These are phyloP conservation scores for Pezicula carpinea DNA, from an alignment of 2,329 filamentous ascomycete species.

Conservation along the genomic window DNA sequence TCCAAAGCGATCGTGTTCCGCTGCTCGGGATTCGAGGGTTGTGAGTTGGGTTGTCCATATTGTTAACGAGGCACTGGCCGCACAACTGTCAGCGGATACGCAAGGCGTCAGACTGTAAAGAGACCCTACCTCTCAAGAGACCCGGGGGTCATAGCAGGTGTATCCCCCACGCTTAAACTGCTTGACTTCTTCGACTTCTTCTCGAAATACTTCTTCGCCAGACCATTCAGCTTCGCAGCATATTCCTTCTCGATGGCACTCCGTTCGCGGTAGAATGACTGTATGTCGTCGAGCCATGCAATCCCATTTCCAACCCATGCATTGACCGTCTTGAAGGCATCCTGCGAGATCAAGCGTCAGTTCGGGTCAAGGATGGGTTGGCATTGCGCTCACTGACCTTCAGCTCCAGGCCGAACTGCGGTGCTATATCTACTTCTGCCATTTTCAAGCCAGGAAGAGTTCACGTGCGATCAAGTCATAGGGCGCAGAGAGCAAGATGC, in stretches of 20 bases:
- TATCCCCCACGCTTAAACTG: slow-evolving; percentile 87
- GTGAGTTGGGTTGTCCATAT: slow-evolving; percentile 95
- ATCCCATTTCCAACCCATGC: slow-evolving; percentile 88
- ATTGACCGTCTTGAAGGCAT: slow-evolving; percentile 95
- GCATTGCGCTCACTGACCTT: slow-evolving; percentile 57
- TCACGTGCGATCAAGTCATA: slow-evolving; percentile 15
- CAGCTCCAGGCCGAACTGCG: slow-evolving; percentile 88
- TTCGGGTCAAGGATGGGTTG: slow-evolving; percentile 5
- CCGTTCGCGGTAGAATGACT: slow-evolving; percentile 94
- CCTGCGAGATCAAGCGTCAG: slow-evolving; percentile 45
- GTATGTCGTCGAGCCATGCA: slow-evolving; percentile 91
- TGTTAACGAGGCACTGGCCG: slow-evolving; percentile 77
- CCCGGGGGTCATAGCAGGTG: slow-evolving; percentile 85
- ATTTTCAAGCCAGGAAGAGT: slow-evolving; percentile 39
- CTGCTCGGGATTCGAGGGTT: slow-evolving; percentile 80
- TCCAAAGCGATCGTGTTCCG: slow-evolving; percentile 83
- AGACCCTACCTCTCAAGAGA: slow-evolving; percentile 75
- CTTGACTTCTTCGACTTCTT: slow-evolving; percentile 91
- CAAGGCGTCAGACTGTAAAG: not conserved
- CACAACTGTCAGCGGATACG: not conserved
- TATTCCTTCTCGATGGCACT: slow-evolving; percentile 97
- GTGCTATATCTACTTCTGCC: slow-evolving; percentile 77
- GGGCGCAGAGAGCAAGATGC: slow-evolving; percentile 7
- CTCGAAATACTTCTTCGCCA: slow-evolving; percentile 96
- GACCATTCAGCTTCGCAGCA: slow-evolving; percentile 74